Evolutionary conservation across 352 stramenopile genomes (phyloP), one percentile per base, ranked within the genome.

Genomic region (Globisporangium carolinianum): DNA sequence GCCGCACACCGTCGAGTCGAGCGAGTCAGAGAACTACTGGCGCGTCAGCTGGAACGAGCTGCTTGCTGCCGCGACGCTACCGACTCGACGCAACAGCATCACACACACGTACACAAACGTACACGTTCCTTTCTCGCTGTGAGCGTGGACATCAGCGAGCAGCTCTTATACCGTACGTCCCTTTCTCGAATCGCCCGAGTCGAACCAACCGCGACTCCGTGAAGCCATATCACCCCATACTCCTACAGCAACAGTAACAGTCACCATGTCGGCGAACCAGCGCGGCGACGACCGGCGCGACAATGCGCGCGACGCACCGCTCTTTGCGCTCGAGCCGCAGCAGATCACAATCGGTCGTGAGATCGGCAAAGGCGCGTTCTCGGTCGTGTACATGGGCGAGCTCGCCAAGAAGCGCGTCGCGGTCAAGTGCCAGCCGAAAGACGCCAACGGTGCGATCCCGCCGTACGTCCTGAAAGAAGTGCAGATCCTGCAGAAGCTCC

Each of bases 361-460:
- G 68, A 89, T 94, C 54, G 85, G 85, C 62, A 91, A 91, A 61
- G 85, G 85, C 55, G 83, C 85, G 6, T 94, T 94, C 68, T 91
- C 81, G 0, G 63, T 91, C 35, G 85, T 94, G 47, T 93, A 82
- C 60, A 61, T 66, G 3, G 85, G 83, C 38, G 81, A 91, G 62
- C 90, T 86, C 66, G 68, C 75, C 47, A 78, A 83, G 51, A 69
- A 87, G 55, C 71, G 73, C 57, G 83, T 94, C 7, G 85, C 85
- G 4, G 83, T 94, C 66, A 94, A 94, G 63, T 91, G 85, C 53
- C 85, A 94, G 55, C 80, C 85, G 14, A 93, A 91, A 61, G 80
- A 90, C 52, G 79, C 69, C 18, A 60, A 87, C 7, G 84, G 80
- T 38, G 63, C 75, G 37, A 84, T 92, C 62, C 83, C 83, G 12